Percentiles rank a stretch among this genome's conserved stretches.
Evolutionary conservation across 306 rosid species (phyloP).

Genomic region (Ochetophila trinervis): DNA sequence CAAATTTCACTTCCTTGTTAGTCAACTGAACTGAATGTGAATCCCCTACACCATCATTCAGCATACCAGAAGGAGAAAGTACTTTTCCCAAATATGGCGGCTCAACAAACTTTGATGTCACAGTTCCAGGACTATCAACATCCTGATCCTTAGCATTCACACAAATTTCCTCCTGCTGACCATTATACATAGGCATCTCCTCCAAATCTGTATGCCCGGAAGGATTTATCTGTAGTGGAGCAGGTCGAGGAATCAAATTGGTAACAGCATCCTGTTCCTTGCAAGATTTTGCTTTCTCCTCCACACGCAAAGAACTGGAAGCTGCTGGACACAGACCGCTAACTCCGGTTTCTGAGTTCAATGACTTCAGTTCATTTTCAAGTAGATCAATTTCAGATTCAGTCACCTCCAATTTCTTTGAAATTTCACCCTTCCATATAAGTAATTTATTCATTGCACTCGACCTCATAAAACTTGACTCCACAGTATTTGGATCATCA

Average conservation of each 20-base stretch:
- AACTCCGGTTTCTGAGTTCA: slow-evolving; percentile 48
- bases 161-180: slow-evolving; percentile 32
- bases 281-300: slow-evolving; percentile 31
- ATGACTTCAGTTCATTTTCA: slow-evolving; percentile 67
- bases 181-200: slow-evolving; percentile 42
- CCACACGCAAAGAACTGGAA: slow-evolving; percentile 41
- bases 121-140: slow-evolving; percentile 91
- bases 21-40: slow-evolving; percentile 32
- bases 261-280: slow-evolving; percentile 40
- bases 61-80: slow-evolving; percentile 35
- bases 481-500: slow-evolving; percentile 55
- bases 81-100: slow-evolving; percentile 40
- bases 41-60: slow-evolving; percentile 31
- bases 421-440: slow-evolving; percentile 78
- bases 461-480: slow-evolving; percentile 48
- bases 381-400: slow-evolving; percentile 89
- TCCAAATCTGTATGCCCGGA: slow-evolving; percentile 37
- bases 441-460: slow-evolving; percentile 68
- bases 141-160: slow-evolving; percentile 54
- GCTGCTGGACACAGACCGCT: slow-evolving; percentile 40
- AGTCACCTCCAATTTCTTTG: slow-evolving; percentile 79
- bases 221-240: slow-evolving; percentile 43
- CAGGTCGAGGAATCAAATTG: slow-evolving; percentile 40
- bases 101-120: slow-evolving; percentile 77
- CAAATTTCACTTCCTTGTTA: slow-evolving; percentile 20